Conservation (phyloP, 345 rosid genomes). For the Pugionium cornutum region DNA sequence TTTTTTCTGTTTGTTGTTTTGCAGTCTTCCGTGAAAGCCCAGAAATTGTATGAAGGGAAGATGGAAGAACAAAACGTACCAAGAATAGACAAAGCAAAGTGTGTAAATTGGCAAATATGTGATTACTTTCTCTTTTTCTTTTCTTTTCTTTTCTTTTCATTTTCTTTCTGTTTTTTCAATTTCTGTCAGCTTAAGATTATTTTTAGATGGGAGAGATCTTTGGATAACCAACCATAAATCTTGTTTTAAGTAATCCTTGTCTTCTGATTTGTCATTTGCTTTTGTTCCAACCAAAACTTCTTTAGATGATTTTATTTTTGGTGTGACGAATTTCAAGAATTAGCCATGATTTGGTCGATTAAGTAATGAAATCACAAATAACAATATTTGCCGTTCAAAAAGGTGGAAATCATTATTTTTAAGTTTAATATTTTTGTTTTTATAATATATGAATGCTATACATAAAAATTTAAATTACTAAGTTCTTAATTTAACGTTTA, state of each 20-base stretch:
- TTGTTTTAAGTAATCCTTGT: conserved; percentile 32
- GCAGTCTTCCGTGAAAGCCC: not conserved
- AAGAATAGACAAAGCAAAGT: conserved; percentile 44
- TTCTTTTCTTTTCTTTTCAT: not conserved
- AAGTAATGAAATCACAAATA: no score
- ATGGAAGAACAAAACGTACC: conserved; percentile 35
- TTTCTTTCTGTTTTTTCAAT: conserved; percentile 7
- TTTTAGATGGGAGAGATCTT: conserved; percentile 34
- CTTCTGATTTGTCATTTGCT: conserved; percentile 30
- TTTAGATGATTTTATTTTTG: not conserved
- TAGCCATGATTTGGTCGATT: no score
- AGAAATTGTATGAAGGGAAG: conserved; percentile 22
- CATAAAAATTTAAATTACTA: no score
- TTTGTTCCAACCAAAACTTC: conserved; percentile 19
- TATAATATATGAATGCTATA: no score
- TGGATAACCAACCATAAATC: conserved; percentile 39
- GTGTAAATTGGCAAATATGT: conserved; percentile 19
- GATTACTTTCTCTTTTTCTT: not conserved
- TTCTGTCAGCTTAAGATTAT: conserved; percentile 11
- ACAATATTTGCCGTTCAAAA: no score
- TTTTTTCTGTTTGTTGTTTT: not conserved
- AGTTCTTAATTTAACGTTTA: no score
- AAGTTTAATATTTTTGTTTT: no score
- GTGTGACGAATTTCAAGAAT: conserved; percentile 7
- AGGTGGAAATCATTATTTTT: no score